These are phyloP conservation scores for Clausena lansium DNA, from an alignment of 345 rosid genomes.

Conservation along the genomic window DNA sequence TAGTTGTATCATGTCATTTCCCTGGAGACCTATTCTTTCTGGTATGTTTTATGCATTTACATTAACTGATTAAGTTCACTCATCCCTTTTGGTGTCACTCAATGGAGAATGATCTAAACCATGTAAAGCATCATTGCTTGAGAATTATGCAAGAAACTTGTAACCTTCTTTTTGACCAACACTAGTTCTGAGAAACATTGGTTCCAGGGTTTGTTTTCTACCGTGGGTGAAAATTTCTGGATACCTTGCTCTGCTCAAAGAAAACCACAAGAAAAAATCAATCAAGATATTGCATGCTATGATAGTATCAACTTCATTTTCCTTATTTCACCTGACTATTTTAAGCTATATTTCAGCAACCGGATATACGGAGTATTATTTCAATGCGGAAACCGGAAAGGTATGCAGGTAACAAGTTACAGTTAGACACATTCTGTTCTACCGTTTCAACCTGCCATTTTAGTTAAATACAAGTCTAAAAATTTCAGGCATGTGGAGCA, in stretches of 20 bases:
- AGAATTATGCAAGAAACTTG: not conserved
- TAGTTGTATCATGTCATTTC: conserved; percentile 87
- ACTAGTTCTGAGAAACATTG: not conserved
- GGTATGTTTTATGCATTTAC: conserved; percentile 34
- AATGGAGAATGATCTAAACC: not conserved
- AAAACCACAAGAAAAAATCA: not conserved
- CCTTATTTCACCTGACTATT: not conserved
- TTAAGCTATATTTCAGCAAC: conserved; percentile 54
- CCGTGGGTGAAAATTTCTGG: not conserved
- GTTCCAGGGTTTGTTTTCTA: no score
- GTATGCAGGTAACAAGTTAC: conserved; percentile 58
- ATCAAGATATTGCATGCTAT: not conserved
- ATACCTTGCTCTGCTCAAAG: not conserved
- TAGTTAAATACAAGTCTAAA: not conserved
- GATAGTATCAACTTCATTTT: not conserved
- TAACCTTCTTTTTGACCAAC: not conserved
- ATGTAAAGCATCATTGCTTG: not conserved
- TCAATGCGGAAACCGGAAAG: conserved; percentile 65
- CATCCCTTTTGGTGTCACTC: not conserved
- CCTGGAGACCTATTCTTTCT: conserved; percentile 97
- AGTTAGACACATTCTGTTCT: not conserved
- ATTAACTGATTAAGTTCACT: not conserved
- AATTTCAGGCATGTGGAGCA: conserved; percentile 76
- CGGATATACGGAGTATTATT: conserved; percentile 86
- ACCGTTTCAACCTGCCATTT: not conserved